These are phyloP conservation scores for Apophysomyces ossiformis DNA, from an alignment of 371 early-diverging fungal genomes.

Conservation along the genomic window DNA sequence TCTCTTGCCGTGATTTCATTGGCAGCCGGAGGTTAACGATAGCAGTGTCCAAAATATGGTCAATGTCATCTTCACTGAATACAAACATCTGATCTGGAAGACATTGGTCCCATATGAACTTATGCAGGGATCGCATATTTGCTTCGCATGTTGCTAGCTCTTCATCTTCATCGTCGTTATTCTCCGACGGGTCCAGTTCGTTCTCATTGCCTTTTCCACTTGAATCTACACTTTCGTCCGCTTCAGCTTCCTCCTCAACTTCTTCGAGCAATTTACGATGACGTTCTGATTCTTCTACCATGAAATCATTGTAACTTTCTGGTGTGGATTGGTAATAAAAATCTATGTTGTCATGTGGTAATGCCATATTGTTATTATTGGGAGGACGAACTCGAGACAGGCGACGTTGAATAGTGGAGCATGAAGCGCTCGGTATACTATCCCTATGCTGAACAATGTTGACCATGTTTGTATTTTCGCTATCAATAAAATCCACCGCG, in stretches of 20 bases:
- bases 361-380: neutral
- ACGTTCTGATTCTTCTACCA: conserved; percentile 39
- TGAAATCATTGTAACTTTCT: conserved; percentile 27
- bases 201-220: neutral
- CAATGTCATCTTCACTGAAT: conserved; percentile 71
- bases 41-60: conserved; percentile 71
- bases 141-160: conserved; percentile 25
- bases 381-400: neutral
- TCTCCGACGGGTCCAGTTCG: neutral
- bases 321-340: conserved; percentile 37
- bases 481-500: conserved; percentile 72
- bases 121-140: conserved; percentile 44
- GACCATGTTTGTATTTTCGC: conserved; percentile 59
- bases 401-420: neutral
- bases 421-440: neutral
- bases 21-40: conserved; percentile 66
- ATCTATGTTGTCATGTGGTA: conserved; percentile 16
- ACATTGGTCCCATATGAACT: conserved; percentile 81
- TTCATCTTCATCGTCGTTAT: conserved; percentile 13
- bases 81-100: conserved; percentile 92
- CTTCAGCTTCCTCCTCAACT: conserved; percentile 9
- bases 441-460: conserved; percentile 40
- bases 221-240: neutral
- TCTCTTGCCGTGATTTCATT: conserved; percentile 57
- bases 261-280: conserved; percentile 9